Conservation (phyloP, 306 rosid species). For the Sechiopsis laciniata region DNA sequence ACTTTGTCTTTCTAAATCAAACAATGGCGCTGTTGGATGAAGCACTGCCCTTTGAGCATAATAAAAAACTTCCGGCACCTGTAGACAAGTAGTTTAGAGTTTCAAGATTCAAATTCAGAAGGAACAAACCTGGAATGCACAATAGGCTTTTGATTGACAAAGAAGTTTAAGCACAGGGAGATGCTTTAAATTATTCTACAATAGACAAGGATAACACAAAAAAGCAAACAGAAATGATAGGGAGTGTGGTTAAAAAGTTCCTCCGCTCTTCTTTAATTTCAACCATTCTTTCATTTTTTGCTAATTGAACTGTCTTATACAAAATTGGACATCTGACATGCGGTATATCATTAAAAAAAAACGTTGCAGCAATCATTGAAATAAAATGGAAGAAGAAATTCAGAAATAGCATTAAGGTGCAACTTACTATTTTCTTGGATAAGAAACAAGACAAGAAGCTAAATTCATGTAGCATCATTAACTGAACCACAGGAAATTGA, state of each 20-base stretch:
- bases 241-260: not conserved
- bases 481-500: not conserved
- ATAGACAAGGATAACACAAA: not conserved
- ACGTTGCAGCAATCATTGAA: not conserved
- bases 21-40: constrained; percentile 78
- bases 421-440: not conserved
- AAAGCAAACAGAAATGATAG: not conserved
- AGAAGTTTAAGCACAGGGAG: not conserved
- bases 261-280: constrained; percentile 1
- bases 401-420: not conserved
- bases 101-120: constrained; percentile 20
- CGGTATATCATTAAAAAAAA: not conserved
- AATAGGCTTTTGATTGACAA: constrained; percentile 1
- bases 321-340: constrained; percentile 11
- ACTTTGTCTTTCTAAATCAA: constrained; percentile 55
- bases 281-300: not conserved
- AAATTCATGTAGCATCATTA: too few species aligned
- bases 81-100: constrained; percentile 27
- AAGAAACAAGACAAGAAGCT: too few species aligned
- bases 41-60: constrained; percentile 87
- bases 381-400: constrained; percentile 5
- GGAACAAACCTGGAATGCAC: not conserved
- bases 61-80: constrained; percentile 91
- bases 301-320: not conserved
- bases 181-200: constrained; percentile 5